Percentiles rank a stretch among this genome's conserved stretches.
These are phyloP conservation scores for Davidsoniella virescens DNA, from an alignment of 2,329 filamentous ascomycete genomes.

Conservation along the genomic window DNA sequence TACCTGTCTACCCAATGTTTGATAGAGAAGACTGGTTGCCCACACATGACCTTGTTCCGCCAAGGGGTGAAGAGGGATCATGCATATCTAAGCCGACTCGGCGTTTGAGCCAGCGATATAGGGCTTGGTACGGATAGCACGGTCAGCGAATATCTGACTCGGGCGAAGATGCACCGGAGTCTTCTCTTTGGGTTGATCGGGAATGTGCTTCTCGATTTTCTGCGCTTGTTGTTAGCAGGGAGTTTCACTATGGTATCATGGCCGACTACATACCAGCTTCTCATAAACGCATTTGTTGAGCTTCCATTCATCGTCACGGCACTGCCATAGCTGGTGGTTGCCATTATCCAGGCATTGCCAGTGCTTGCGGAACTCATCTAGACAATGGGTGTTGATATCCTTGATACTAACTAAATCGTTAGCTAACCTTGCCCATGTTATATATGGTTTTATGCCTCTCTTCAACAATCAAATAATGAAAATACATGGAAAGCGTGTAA, in stretches of 20 bases:
- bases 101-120: slow-evolving; percentile 24
- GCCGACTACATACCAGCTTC: slow-evolving; percentile 58
- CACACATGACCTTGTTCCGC: too few relatives aligned
- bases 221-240: slow-evolving; percentile 21
- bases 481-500: too few relatives aligned
- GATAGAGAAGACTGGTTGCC: too few relatives aligned
- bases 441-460: too few relatives aligned
- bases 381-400: slow-evolving; percentile 90
- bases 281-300: slow-evolving; percentile 93
- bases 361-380: slow-evolving; percentile 79
- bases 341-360: slow-evolving; percentile 94
- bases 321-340: slow-evolving; percentile 97
- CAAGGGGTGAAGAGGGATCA: too few relatives aligned
- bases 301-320: slow-evolving; percentile 70
- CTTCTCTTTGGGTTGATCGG: slow-evolving; percentile 52
- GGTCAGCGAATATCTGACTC: slow-evolving; percentile 44
- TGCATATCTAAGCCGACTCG: slow-evolving; percentile 10
- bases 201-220: slow-evolving; percentile 70
- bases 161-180: slow-evolving; percentile 59
- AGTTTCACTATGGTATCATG: not conserved
- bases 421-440: not conserved
- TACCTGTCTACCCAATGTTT: too few relatives aligned
- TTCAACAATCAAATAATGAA: not conserved
- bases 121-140: slow-evolving; percentile 29
- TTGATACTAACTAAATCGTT: slow-evolving; percentile 45